Base-by-base conservation (phyloP, 352 stramenopile genomes). In the Pythium dissotocum region DNA sequence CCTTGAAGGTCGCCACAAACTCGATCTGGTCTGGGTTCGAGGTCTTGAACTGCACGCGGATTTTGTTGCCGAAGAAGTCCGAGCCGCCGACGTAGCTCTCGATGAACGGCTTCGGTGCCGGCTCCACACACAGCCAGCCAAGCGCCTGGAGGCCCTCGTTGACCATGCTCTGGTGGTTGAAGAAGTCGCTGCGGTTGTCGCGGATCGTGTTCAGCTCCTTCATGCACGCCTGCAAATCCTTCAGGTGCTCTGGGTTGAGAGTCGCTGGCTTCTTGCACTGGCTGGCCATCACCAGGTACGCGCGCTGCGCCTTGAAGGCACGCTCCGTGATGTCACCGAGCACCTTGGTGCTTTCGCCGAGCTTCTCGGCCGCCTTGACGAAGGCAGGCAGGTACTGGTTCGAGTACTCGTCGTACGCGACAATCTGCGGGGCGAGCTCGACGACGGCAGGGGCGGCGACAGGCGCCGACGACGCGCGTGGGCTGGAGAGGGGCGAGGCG, bases 31-130 rank as follows among this genome's bases (percentile, higher is more conserved):
- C 83, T 4, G 90, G 79, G 44, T 95, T 88, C 60, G 91, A 89
- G 36, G 95, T 97, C 71, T 98, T 98, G 82, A 91, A 98, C 73
- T 98, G 89, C 76, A 98, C 97, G 57, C 97, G 85, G 77, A 99
- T 98, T 75, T 98, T 98, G 82, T 99, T 99, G 52, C 93, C 93
- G 93, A 96, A 99, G 78, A 98, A 99, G 73, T 99, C 96, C 46
- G 87, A 94, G 52, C 89, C 94, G 48, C 92, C 97, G 63, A 99
- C 82, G 67, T 96, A 98, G 68, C 93, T 97, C 69, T 99, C 97
- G 60, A 99, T 96, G 78, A 98, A 98, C 33, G 91, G 88, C 66
- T 95, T 95, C 10, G 97, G 97, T 0, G 91, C 85, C 2, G 88
- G 89, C 72, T 95, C 73, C 18, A 94, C 83, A 26, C 77, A 90